Evolutionary conservation across 2,329 filamentous ascomycete species (phyloP), one percentile per base, ranked within the genome.

Genomic region (Chaetomium globosum): DNA sequence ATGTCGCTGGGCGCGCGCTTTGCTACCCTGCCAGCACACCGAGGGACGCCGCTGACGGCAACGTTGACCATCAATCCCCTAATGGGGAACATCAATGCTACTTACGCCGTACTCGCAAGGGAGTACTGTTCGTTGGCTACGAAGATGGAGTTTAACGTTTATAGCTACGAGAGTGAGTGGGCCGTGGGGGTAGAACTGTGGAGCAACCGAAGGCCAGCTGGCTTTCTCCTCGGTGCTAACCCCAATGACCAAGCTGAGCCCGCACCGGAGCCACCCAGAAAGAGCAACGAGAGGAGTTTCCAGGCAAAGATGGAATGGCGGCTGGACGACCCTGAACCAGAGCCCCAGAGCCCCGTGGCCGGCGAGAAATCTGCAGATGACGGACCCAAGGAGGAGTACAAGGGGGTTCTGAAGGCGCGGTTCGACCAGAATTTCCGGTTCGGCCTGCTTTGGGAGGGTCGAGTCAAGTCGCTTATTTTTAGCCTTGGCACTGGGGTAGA

Each of bases 121-220:
- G 86, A 86, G 39, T 87, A 92, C 72, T 86, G 96, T 71, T 91
- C 92, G 12, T 84, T 99, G 58, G 95, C 93, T 69, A 96, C 93
- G 26, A 88, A 90, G 58, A 94, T 98, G 79, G 93, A 96, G 74
- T 99, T 99, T 79, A 99, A 99, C 74, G 90, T 97, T 58, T 98
- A 97, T 79, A 97, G 92, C 75, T 99, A 97, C 80, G 95, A 99
- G 80, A 97, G 92, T 74, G 91, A 95, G 65, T 89, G 97, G 82
- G 89, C 93, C 30, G 85, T 98, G 28, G 95, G 95, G 16, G 91
- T 92, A 80, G 95, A 99, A 79, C 81, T 98, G 52, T 99, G 95
- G 94, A 88, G 91, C 73, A 89, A 87, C 72, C 81, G 81, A 67
- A 77, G 80, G 21, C 75, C 78, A 51, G 75, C 77, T 71, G 77